Percentiles rank a stretch among this genome's conserved stretches.
phyloP scores from a whole-genome alignment of 2,329 filamentous ascomycete species.

The Dactylellina sp. region DNA sequence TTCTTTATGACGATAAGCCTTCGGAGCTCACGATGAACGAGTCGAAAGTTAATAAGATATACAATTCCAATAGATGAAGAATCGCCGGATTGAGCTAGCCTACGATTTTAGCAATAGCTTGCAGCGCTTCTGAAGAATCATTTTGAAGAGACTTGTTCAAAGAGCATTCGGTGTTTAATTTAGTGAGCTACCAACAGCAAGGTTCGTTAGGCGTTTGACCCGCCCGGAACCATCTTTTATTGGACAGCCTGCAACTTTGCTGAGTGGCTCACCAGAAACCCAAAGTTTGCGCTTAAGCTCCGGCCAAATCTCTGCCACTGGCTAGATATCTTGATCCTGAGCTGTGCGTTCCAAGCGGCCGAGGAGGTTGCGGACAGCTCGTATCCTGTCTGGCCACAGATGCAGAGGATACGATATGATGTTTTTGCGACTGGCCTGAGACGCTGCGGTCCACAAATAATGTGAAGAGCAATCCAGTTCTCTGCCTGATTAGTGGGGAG shows the following conservation, averaged over 20 bases:
- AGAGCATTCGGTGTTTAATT: background rate
- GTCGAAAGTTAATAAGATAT: no score
- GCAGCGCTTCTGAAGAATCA: conserved; percentile 37
- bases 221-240: conserved; percentile 24
- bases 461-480: background rate
- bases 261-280: no score
- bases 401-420: conserved; percentile 17
- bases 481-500: conserved; percentile 20
- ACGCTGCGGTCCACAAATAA: conserved; percentile 5
- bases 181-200: conserved; percentile 27
- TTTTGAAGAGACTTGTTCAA: background rate
- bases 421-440: conserved; percentile 6
- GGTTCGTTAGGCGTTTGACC: conserved; percentile 40
- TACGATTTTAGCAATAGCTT: conserved; percentile 20
- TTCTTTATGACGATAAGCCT: background rate
- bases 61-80: no score
- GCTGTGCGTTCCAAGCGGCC: conserved; percentile 1
- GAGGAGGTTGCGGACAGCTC: conserved; percentile 10
- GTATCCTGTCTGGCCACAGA: conserved; percentile 35
- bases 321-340: conserved; percentile 22
- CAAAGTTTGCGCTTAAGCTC: conserved; percentile 49
- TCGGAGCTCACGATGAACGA: conserved; percentile 12
- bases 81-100: conserved; percentile 49
- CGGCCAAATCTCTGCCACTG: conserved; percentile 26
- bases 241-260: conserved; percentile 26